These are phyloP conservation scores for Cutaneotrichosporon spelunceum DNA, from an alignment of 1,284 basidiomycete species.

Conservation along the genomic window DNA sequence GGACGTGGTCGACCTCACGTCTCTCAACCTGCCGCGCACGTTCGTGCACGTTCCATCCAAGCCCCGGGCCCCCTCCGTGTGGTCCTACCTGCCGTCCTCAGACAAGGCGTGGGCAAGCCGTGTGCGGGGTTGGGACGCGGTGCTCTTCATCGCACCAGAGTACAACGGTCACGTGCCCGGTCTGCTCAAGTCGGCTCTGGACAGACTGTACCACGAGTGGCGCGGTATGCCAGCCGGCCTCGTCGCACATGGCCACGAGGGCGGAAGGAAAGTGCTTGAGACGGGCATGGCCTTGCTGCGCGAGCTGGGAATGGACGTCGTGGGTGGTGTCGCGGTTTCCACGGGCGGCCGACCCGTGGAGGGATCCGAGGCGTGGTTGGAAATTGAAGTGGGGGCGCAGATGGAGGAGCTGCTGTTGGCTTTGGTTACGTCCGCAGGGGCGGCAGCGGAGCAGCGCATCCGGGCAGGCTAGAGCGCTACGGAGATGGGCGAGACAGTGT, in stretches of 20 bases:
- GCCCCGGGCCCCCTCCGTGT: background rate
- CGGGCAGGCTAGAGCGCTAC: no score
- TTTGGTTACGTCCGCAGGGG: background rate
- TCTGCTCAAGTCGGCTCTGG: background rate
- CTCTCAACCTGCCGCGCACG: background rate
- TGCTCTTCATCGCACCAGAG: background rate
- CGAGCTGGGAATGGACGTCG: background rate
- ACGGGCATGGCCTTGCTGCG: background rate
- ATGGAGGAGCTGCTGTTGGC: background rate
- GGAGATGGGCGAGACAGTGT: no score
- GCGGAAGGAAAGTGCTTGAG: background rate
- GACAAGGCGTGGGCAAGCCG: background rate
- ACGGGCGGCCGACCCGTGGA: background rate
- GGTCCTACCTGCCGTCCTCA: background rate
- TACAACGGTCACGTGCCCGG: background rate
- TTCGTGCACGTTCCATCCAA: background rate
- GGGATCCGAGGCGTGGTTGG: background rate
- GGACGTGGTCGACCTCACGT: background rate
- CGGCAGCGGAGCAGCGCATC: no score
- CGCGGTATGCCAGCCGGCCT: background rate
- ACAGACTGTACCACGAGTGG: background rate
- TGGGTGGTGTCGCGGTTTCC: background rate
- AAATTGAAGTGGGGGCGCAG: background rate
- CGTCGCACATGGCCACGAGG: background rate
- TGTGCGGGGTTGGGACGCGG: background rate